phyloP scores from a whole-genome alignment of 2,329 filamentous ascomycete genomes.

The Cyphellophora europaea region DNA sequence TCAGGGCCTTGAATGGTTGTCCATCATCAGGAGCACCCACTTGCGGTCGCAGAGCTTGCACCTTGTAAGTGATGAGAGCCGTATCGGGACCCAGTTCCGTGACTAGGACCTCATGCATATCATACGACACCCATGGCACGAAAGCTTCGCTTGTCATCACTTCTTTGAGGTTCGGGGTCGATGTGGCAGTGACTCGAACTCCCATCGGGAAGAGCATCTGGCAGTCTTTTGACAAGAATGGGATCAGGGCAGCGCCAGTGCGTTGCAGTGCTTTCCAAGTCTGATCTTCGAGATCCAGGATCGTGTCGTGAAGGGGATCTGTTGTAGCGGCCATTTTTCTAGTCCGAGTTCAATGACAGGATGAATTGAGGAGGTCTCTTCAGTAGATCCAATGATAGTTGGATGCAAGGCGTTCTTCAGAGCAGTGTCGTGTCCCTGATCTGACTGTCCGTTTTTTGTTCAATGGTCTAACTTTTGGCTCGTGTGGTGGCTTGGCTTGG shows the following conservation, averaged over 20 bases:
- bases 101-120: conserved; percentile 14
- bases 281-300: conserved; percentile 16
- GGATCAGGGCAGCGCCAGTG: conserved; percentile 14
- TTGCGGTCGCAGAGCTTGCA: conserved; percentile 13
- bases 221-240: conserved; percentile 18
- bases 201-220: conserved; percentile 18
- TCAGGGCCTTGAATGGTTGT: conserved; percentile 15
- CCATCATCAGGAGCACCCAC: conserved; percentile 12
- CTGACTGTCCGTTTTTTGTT: too few relatives aligned
- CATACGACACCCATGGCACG: conserved; percentile 17
- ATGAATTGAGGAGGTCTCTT: too few relatives aligned
- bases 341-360: too few relatives aligned
- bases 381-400: not conserved
- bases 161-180: conserved; percentile 15
- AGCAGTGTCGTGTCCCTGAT: too few relatives aligned
- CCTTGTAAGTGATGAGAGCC: conserved; percentile 17
- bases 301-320: conserved; percentile 10
- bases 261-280: conserved; percentile 16
- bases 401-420: too few relatives aligned
- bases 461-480: too few relatives aligned
- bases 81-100: conserved; percentile 13
- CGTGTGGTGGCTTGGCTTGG: too few relatives aligned
- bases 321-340: not conserved
- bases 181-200: conserved; percentile 13
- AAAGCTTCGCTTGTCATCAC: conserved; percentile 19